A percentile compares a stretch with the other conserved stretches of the same genome.
Evolutionary conservation across 371 early-diverging fungal genomes (phyloP).

Genomic region (Apophysomyces sp.): DNA sequence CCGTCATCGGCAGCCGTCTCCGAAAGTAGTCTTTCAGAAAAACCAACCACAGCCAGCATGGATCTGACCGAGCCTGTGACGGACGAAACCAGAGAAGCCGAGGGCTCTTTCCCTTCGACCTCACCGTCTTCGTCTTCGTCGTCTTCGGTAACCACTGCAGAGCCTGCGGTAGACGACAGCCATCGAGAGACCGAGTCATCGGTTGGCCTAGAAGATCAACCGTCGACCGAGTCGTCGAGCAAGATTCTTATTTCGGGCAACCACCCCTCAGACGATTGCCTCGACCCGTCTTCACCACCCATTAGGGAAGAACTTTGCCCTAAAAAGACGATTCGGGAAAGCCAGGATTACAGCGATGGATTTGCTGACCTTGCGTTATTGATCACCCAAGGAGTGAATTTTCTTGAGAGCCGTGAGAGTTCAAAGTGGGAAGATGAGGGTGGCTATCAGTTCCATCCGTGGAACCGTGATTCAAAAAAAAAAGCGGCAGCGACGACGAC

Average conservation of each 20-base stretch:
- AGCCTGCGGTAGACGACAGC: background rate
- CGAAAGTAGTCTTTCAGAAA: background rate
- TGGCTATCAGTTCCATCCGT: constrained; percentile 15
- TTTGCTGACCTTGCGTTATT: constrained; percentile 7
- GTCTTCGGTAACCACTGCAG: background rate
- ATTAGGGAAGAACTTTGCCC: background rate
- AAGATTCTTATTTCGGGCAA: background rate
- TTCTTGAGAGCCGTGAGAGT: constrained; percentile 10
- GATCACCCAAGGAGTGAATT: constrained; percentile 13
- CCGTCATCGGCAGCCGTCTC: background rate
- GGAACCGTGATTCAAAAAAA: constrained; percentile 7
- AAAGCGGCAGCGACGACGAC: background rate
- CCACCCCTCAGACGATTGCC: background rate
- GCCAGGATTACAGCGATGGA: background rate
- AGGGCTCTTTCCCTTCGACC: background rate
- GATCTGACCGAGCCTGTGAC: background rate
- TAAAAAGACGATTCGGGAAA: background rate
- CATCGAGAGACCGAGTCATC: background rate
- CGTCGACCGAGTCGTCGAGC: background rate
- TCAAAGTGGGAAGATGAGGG: constrained; percentile 17
- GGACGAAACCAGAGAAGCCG: background rate
- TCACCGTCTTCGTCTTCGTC: background rate
- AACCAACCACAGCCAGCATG: background rate
- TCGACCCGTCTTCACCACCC: background rate
- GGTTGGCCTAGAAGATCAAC: background rate